A percentile compares a stretch with the other conserved stretches of the same genome.
Evolutionary conservation across 176 grass and related monocot species (phyloP).

Genomic region (Cymbopogon citratus): DNA sequence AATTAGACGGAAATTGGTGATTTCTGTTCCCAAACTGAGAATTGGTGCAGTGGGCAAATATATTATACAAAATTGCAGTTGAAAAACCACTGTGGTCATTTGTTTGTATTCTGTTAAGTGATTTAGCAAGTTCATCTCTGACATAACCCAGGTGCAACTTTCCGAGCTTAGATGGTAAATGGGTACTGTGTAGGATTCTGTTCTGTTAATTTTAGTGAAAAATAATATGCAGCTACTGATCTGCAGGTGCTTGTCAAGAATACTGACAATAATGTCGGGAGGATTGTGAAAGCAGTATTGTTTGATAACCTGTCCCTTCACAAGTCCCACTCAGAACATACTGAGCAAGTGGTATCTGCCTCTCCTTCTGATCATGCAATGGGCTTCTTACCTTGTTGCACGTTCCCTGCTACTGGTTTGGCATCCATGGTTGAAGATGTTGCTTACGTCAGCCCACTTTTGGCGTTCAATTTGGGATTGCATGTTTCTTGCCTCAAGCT

Average conservation of each 20-base stretch:
- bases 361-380: slow-evolving; percentile 35
- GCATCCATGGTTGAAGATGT: slow-evolving; percentile 34
- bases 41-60: not conserved
- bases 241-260: slow-evolving; percentile 87
- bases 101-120: not conserved
- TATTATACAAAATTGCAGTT: not conserved
- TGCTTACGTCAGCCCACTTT: slow-evolving; percentile 71
- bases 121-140: not conserved
- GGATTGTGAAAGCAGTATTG: slow-evolving; percentile 69
- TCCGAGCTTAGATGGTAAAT: not conserved
- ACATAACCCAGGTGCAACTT: not conserved
- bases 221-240: slow-evolving; percentile 6
- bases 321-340: slow-evolving; percentile 15
- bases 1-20: not conserved
- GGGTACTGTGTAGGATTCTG: not conserved
- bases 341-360: not conserved
- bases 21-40: not conserved
- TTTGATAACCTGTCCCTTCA: slow-evolving; percentile 38
- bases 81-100: not conserved
- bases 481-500: slow-evolving; percentile 73
- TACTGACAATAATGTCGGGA: slow-evolving; percentile 69
- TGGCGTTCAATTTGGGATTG: slow-evolving; percentile 92
- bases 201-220: not conserved
- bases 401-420: slow-evolving; percentile 24
- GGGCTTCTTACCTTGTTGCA: slow-evolving; percentile 53